Conservation (phyloP, 768 basidiomycete species). For the Tylopilus subfusipes region DNA sequence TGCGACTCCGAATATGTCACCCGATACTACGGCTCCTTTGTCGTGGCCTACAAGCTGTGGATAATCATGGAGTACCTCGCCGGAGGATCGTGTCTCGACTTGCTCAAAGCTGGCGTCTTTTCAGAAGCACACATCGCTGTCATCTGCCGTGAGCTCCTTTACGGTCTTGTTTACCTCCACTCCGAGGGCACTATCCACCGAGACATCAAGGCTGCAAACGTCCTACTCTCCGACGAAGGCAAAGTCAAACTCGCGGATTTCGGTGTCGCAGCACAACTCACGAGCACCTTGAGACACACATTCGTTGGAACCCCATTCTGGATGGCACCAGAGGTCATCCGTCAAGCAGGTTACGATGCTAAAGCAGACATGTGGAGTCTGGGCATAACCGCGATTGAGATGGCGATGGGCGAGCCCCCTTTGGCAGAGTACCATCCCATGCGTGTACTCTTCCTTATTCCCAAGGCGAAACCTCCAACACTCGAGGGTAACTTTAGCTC, state of each 20-base stretch:
- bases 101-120: conserved; percentile 88
- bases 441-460: conserved; percentile 97
- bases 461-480: conserved; percentile 90
- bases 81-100: conserved; percentile 96
- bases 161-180: conserved; percentile 96
- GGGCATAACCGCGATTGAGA: conserved; percentile 96
- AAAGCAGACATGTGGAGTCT: conserved; percentile 98
- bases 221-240: conserved; percentile 85
- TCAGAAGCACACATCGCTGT: conserved; percentile 94
- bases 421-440: conserved; percentile 97
- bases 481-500: conserved; percentile 83
- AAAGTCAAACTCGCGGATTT: conserved; percentile 98
- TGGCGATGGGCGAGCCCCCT: conserved; percentile 97
- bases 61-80: conserved; percentile 99
- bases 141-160: conserved; percentile 86
- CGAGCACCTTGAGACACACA: conserved; percentile 90
- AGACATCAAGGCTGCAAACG: conserved; percentile 98
- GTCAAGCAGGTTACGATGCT: conserved; percentile 92
- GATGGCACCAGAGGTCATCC: conserved; percentile 99
- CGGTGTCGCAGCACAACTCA: conserved; percentile 96
- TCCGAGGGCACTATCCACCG: conserved; percentile 94
- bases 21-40: conserved; percentile 94
- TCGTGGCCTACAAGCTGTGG: conserved; percentile 96
- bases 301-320: conserved; percentile 97
- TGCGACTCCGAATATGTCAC: conserved; percentile 98